Base-by-base conservation (phyloP, 768 basidiomycete species). In the Hygrophoropsis aurantiaca region DNA sequence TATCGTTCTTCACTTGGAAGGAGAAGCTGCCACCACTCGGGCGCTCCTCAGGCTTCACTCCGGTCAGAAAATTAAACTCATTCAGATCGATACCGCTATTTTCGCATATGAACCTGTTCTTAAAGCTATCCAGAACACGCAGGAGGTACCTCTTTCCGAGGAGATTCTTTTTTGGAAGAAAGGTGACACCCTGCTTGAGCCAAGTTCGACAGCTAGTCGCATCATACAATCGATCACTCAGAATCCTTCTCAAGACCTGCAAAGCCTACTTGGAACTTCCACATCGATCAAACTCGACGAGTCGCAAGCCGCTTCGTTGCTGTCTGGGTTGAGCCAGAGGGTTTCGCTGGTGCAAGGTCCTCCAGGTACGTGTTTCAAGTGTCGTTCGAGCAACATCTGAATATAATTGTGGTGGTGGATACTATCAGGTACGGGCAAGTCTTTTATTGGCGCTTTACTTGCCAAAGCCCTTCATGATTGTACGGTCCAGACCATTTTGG, bases 261-360 rank as follows among this genome's bases (percentile, higher is more conserved):
- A 70, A 40, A 5, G 27, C 2, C 35, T 78, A 1, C 55, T 85
- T 3, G 6, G 50, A 0, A 66, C 73, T 1, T 47, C 67, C 0
- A 73, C 66, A 20, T 42, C 69, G 3, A 74, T 85, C 30, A 50
- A 48, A 2, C 71, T 87, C 0, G 85, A 86, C 54, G 25, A 52
- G 0, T 74, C 79, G 0, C 85, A 87, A 43, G 57, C 61, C 0
- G 45, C 33, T 2, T 70, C 73, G 0, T 62, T 86, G 4, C 55
- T 84, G 2, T 59, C 74, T 0, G 80, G 81, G 8, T 66, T 87
- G 5, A 78, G 73, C 0, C 82, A 84, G 49, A 65, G 58, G 4
- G 68, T 87, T 2, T 77, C 82, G 1, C 55, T 87, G 9, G 81
- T 87, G 24, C 85, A 87, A 66, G 85, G 85, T 1, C 85, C 85